Percentiles rank a stretch among this genome's conserved stretches.
Conservation (phyloP, 2,329 filamentous ascomycete genomes). For the Thielaviopsis ethacetica region DNA sequence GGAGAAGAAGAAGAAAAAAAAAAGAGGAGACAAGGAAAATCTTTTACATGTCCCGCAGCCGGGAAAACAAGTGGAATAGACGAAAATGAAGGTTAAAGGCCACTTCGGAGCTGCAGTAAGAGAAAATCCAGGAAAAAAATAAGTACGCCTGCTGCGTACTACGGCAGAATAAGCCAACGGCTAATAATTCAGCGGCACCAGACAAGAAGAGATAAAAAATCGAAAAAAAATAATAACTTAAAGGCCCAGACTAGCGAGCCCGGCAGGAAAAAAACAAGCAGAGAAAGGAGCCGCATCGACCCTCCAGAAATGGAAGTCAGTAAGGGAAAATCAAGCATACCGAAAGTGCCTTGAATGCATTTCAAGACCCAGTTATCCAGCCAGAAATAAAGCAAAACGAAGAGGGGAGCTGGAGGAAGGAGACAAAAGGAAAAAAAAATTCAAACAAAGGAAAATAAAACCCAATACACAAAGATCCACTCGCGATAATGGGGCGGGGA, state of each 20-base stretch:
- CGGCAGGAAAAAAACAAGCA: not conserved
- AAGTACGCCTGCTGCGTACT: too few species aligned
- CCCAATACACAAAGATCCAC: not conserved
- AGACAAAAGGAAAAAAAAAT: not conserved
- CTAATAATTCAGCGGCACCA: not conserved
- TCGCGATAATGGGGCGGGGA: not conserved
- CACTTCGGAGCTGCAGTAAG: not conserved
- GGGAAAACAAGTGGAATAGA: not conserved
- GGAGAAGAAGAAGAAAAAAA: not conserved
- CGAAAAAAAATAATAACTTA: not conserved
- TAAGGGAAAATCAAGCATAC: not conserved
- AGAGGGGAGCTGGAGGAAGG: not conserved
- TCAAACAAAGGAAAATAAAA: not conserved
- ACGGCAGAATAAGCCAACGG: not conserved
- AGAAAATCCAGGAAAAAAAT: not conserved
- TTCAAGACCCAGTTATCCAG: not conserved
- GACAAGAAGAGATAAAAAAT: not conserved
- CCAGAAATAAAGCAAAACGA: not conserved
- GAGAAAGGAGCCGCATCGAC: slow-evolving; percentile 6
- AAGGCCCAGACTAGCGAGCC: not conserved
- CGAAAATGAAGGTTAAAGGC: not conserved
- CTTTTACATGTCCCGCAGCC: not conserved
- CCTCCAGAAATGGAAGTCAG: slow-evolving; percentile 3
- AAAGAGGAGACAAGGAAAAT: too few species aligned
- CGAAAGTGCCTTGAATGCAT: not conserved